These are phyloP conservation scores for Pleurotus citrinopileatus DNA, from an alignment of 768 basidiomycete species.

Conservation along the genomic window DNA sequence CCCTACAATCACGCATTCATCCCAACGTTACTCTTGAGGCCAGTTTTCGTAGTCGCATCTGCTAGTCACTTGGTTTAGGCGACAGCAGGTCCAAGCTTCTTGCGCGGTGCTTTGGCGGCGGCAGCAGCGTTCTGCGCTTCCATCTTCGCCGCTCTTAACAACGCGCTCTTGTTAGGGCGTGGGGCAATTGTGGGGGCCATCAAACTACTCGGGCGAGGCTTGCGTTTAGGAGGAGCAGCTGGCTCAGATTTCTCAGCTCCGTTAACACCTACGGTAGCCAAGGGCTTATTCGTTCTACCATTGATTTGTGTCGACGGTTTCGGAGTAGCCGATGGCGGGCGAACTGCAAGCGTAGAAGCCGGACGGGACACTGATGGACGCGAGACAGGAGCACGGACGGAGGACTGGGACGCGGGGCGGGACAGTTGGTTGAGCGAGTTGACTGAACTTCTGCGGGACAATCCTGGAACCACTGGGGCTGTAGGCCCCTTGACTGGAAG, in stretches of 20 bases:
- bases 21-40: no score
- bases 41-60: no score
- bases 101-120: constrained; percentile 30
- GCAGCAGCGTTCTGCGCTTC: constrained; percentile 49
- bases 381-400: constrained; percentile 17
- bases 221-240: constrained; percentile 26
- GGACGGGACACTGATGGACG: constrained; percentile 32
- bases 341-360: constrained; percentile 35
- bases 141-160: constrained; percentile 67
- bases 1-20: no score
- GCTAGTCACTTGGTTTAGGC: no score
- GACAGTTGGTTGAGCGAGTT: constrained; percentile 21
- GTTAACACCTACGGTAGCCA: constrained; percentile 18
- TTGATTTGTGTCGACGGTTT: constrained; percentile 12
- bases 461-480: constrained; percentile 37
- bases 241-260: constrained; percentile 13
- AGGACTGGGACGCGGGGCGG: constrained; percentile 29
- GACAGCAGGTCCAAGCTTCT: constrained; percentile 30
- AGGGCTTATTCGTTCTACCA: neutral
- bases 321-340: constrained; percentile 12
- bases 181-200: constrained; percentile 63
- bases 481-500: constrained; percentile 45
- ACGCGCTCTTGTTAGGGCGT: constrained; percentile 71
- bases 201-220: constrained; percentile 57
- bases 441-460: constrained; percentile 44